Percentiles rank a stretch among this genome's conserved stretches.
Evolutionary conservation across 225 moss, liverwort and hornwort genomes (phyloP).

Genomic region (Climacium dendroides): DNA sequence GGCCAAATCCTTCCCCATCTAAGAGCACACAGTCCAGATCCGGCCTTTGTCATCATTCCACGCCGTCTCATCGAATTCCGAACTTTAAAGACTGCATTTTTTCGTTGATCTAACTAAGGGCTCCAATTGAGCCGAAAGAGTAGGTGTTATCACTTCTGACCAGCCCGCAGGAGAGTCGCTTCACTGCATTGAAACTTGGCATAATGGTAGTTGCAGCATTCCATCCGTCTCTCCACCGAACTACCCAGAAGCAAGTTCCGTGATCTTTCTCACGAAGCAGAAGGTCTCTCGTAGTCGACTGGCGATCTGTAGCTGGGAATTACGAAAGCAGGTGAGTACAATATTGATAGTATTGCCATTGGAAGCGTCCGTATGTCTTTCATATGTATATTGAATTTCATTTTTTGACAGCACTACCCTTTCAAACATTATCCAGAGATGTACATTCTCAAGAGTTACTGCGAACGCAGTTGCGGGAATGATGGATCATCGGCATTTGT

Average conservation of each 20-base stretch:
- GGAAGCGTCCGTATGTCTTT: background rate
- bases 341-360: background rate
- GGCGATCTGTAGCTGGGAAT: background rate
- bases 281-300: background rate
- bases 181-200: background rate
- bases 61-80: background rate
- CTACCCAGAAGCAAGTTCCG: background rate
- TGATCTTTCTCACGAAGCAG: background rate
- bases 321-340: background rate
- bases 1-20: constrained; percentile 6
- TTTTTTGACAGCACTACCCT: background rate
- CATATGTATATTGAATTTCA: background rate
- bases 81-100: background rate
- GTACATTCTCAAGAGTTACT: background rate
- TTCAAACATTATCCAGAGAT: background rate
- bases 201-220: background rate
- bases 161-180: background rate
- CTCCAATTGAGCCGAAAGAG: background rate
- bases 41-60: background rate
- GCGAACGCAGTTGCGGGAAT: background rate
- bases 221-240: background rate
- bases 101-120: background rate
- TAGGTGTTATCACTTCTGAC: background rate
- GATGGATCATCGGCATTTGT: background rate
- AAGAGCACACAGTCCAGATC: background rate